Evolutionary conservation across 306 rosid species (phyloP), one percentile per base, ranked within the genome.

Genomic region (Vicia faba): DNA sequence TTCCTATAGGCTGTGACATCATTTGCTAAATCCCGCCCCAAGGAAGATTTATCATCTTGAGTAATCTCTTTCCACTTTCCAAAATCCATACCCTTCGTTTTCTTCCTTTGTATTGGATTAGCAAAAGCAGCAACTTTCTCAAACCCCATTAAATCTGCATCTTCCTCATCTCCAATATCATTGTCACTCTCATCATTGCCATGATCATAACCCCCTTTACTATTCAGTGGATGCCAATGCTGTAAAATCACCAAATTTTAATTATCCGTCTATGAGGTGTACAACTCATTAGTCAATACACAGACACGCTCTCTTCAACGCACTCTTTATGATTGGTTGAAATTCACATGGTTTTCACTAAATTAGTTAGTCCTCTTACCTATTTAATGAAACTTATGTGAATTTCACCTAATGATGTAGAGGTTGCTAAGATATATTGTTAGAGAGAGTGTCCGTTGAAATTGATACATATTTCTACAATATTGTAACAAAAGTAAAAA

Each of bases 201-300:
- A 53, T 13, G 60, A 15, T 60, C 68, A 46, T 20, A 75, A 46
- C 46, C 77, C 58, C 41, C 56, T 76, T 74, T 79, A 61, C 73
- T 36, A 57, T 75, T 80, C 29, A 83, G 45, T 8, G 99, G 87
- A 74, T 60, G 78, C 96, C 99, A 86, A 78, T 88, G 81, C 99
- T 93, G 95, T 39, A 78, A 66, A 76, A 82, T 57, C 57, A 82
- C 53, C 61, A 73, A 71, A 70, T 10, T 51, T 38, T 38, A 45
- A 54, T n/a, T 39, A 69, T 81, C 64, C 74, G 63, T 56, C 69
- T 18, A 66, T 7, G 12, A 68, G 18, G 48, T 51, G 33, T 40
- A 36, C 68, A 35, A 31, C 62, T 7, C 73, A 16, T 18, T 70
- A 45, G n/a, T n/a, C n/a, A n/a, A n/a, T n/a, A n/a, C 25, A 39